Evolutionary conservation across 139 green algal genomes (phyloP), one percentile per base, ranked within the genome.

Genomic region (Tetraselmis chui): DNA sequence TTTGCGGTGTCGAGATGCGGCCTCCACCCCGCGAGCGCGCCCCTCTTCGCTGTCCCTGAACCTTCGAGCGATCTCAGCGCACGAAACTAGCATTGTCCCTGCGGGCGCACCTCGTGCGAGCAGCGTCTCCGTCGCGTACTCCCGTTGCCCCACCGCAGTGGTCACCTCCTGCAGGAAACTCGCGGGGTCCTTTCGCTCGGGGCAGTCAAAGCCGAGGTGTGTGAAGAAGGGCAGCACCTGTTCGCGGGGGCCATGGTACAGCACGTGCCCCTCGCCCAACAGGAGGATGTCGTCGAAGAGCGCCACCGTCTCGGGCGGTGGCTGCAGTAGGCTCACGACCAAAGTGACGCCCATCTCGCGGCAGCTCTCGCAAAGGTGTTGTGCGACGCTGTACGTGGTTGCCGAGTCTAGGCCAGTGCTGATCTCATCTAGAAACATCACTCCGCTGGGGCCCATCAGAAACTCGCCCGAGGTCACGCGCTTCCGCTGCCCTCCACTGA

Each of bases 241-340:
- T 29, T 85, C 80, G 11, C 81, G 30, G 0, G 85, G 84, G 0
- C 90, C 90, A n/a, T 91, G 84, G 58, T 89, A 93, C 32, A 93
- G 83, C 11, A 93, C 79, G 27, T 82, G 76, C 23, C 90, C 90
- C 29, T 94, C 88, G 28, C 84, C 88, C 23, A 94, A 79, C 29
- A 95, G 81, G 24, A 95, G 77, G 24, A 95, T 31, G 30, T 95
- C 87, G 76, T 95, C 92, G 79, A 95, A 95, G 23, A 95, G 87
- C 29, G 83, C 77, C 28, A 85, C 83, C 59, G 86, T 81, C 83
- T 98, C 94, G n/a, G 94, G 95, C 0, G 90, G 84, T 0, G 95
- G 95, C 90, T 98, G 94, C 82, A 98, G 91, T 77, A 98, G 91
- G 2, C 82, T 90, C 26, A 95, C 85, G 59, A 95, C 29, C 2